Evolutionary conservation across 208 protist species (phyloP).

Genomic region (Crithidia sp.): DNA sequence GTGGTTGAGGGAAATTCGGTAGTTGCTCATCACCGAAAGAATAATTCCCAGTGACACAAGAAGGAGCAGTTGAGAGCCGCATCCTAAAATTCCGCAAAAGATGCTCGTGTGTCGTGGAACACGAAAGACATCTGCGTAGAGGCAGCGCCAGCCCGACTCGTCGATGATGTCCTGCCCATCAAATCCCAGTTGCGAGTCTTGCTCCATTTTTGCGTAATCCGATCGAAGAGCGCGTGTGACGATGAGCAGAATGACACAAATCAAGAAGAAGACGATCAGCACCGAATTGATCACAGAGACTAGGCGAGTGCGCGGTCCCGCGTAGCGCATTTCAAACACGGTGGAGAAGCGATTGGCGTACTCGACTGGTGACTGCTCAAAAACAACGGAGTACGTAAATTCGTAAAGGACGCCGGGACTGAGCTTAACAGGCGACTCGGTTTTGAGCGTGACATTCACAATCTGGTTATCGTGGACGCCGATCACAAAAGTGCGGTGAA

Average conservation of each 20-base stretch:
- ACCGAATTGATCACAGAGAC: conserved; percentile 92
- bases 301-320: conserved; percentile 92
- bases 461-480: conserved; percentile 64
- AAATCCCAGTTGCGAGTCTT: conserved; percentile 48
- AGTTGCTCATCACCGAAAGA: conserved; percentile 26
- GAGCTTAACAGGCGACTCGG: conserved; percentile 12
- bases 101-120: conserved; percentile 66
- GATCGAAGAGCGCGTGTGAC: conserved; percentile 83
- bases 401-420: conserved; percentile 35
- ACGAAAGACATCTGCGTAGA: conserved; percentile 96
- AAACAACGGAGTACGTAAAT: conserved; percentile 91
- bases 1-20: conserved; percentile 24
- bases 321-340: conserved; percentile 91
- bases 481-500: conserved; percentile 88
- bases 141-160: conserved; percentile 96
- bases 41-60: conserved; percentile 25
- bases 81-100: conserved; percentile 86
- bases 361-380: conserved; percentile 50
- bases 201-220: conserved; percentile 84
- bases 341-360: conserved; percentile 93
- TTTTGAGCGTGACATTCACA: conserved; percentile 77
- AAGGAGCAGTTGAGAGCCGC: conserved; percentile 59
- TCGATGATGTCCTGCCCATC: conserved; percentile 72
- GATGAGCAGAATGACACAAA: conserved; percentile 91
- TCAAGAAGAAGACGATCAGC: conserved; percentile 91